A percentile compares a stretch with the other conserved stretches of the same genome.
phyloP scores from a whole-genome alignment of 441 rosid species.

The Populus tomentosa region DNA sequence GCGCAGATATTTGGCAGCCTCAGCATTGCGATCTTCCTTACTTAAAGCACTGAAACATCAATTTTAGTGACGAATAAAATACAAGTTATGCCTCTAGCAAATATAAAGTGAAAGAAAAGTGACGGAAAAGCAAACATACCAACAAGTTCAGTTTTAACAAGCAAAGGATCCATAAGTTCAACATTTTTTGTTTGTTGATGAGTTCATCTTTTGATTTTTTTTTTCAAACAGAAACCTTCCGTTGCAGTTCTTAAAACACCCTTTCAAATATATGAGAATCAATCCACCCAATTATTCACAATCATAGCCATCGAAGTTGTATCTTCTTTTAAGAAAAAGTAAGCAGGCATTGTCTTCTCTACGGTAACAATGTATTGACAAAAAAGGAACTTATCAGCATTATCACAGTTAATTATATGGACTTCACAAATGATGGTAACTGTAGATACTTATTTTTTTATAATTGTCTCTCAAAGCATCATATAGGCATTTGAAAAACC shows the following conservation, averaged over 20 bases:
- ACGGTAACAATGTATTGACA: background rate
- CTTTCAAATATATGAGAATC: background rate
- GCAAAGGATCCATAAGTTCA: no score
- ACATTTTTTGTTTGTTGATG: background rate
- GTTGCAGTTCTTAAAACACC: no score
- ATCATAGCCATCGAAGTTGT: background rate
- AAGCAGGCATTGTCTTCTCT: background rate
- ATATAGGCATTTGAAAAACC: background rate
- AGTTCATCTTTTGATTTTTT: background rate
- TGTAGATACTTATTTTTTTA: no score
- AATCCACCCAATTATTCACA: background rate
- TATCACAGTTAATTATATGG: no score
- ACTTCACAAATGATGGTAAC: background rate
- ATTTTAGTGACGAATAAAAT: background rate
- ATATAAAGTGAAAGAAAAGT: background rate
- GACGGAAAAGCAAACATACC: background rate
- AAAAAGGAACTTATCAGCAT: background rate
- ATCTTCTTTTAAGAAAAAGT: background rate
- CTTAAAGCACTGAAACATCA: constrained; percentile 47
- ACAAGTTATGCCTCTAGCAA: background rate
- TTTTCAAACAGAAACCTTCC: background rate
- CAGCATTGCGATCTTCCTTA: constrained; percentile 59
- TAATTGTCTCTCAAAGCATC: background rate
- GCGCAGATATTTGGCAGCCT: constrained; percentile 62
- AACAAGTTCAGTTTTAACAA: no score